These are phyloP conservation scores for Trichoderma atrobrunneum DNA, from an alignment of 2,329 filamentous ascomycete species.

Conservation along the genomic window DNA sequence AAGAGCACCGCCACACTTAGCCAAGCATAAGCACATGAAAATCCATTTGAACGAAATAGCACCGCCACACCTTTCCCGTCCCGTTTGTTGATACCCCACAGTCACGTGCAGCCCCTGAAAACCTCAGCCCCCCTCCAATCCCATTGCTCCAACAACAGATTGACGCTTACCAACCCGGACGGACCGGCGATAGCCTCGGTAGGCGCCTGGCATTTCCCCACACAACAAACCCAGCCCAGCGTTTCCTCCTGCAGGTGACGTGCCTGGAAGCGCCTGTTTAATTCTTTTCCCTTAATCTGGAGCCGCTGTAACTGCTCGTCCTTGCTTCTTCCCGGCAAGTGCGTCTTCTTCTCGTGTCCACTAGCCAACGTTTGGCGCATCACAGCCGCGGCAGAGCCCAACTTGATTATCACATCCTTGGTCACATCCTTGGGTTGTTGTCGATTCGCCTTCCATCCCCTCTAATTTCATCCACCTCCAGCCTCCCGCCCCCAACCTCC, in stretches of 20 bases:
- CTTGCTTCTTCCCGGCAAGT: conserved; percentile 1
- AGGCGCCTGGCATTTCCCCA: conserved; percentile 13
- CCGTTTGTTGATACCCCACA: conserved; percentile 27
- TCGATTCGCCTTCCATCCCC: neutral
- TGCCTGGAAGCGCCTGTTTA: conserved; percentile 9
- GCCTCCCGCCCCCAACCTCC: neutral
- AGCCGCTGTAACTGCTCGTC: neutral
- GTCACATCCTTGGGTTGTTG: neutral
- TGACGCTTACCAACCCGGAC: conserved; percentile 14
- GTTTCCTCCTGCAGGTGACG: conserved; percentile 15
- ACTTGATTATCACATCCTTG: neutral
- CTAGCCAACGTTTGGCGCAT: neutral
- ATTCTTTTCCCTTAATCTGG: neutral
- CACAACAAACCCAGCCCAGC: neutral
- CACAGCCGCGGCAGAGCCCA: conserved; percentile 6
- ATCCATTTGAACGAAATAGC: neutral
- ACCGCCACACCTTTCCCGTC: neutral
- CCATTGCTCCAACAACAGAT: neutral
- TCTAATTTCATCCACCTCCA: neutral
- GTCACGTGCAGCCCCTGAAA: conserved; percentile 33
- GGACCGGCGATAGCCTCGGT: conserved; percentile 21
- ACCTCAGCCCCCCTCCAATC: neutral
- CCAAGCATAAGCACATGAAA: neutral
- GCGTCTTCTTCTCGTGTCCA: neutral
- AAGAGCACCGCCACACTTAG: conserved; percentile 1